Base-by-base conservation (phyloP, 306 rosid genomes). In the Rosa chinensis region DNA sequence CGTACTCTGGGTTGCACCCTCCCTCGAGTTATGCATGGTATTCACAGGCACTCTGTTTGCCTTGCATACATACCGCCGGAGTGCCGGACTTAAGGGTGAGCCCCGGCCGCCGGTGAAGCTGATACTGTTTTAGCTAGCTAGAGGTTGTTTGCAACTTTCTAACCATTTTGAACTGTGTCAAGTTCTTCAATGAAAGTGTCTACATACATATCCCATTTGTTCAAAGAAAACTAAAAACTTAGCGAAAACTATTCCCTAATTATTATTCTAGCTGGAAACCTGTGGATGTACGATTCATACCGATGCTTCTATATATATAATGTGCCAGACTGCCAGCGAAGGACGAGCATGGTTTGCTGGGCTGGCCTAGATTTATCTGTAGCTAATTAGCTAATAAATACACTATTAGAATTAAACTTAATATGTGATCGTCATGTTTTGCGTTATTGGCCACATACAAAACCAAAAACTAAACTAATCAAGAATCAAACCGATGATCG, bases 361-460 rank as follows among this genome's bases (percentile, higher is more conserved):
- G 66, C 8, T 17, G 58, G n/a, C 61, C 20, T 50, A 50, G 66
- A 5, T 28, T 2, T 6, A 10, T 13, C 20, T 32, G 35, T 21
- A 63, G 67, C 20, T 63, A 58, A 58, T n/a, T 56, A n/a, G 4
- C 59, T 56, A 56, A 56, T 21, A 10, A 9, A 23, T 3, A 32
- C 69, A 14, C 12, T 10, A 62, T 13, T 28, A 62, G 8, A 13
- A 35, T 2, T 28, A 62, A 4, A 37, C 43, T 10, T 6, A 64
- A 21, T 58, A 53, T 83, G 12, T 44, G 18, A 48, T 82, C 84
- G 68, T 72, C 70, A 20, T 25, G 82, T 49, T 78, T 55, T 43
- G 8, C 45, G 8, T 43, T 9, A 59, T 62, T 11, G 59, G 25
- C 62, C 73, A 66, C 39, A 40, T 11, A 64, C 43, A 66, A 14